phyloP scores from a whole-genome alignment of 2,329 filamentous ascomycete genomes.

The Colletotrichum sp. region DNA sequence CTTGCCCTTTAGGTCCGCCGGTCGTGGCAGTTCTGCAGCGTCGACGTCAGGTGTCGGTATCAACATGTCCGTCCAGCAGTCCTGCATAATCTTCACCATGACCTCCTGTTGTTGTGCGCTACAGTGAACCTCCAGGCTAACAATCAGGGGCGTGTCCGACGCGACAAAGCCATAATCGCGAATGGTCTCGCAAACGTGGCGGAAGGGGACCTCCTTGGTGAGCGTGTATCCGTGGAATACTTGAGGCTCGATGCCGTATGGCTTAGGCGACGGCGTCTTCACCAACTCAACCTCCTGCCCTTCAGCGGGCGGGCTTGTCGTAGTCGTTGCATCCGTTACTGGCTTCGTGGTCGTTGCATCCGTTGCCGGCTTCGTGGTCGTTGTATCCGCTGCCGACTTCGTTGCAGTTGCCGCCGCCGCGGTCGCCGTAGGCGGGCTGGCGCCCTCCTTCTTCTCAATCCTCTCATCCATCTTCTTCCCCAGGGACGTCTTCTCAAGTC shows the following conservation, averaged over 20 bases:
- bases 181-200: constrained; percentile 83
- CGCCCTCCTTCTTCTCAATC: constrained; percentile 26
- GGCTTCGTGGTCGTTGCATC: background rate
- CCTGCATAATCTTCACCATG: constrained; percentile 92
- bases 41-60: constrained; percentile 59
- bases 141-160: constrained; percentile 84
- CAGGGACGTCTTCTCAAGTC: constrained; percentile 54
- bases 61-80: constrained; percentile 79
- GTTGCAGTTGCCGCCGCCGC: background rate
- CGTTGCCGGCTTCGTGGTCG: background rate
- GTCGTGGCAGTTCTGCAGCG: constrained; percentile 64
- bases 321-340: background rate
- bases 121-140: constrained; percentile 93
- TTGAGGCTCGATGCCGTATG: constrained; percentile 66
- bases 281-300: background rate
- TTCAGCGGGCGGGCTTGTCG: background rate
- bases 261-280: constrained; percentile 21
- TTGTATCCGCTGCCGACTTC: background rate
- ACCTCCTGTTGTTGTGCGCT: constrained; percentile 78
- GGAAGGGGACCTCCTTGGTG: constrained; percentile 86
- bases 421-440: background rate
- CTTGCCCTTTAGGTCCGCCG: constrained; percentile 73
- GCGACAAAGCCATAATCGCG: constrained; percentile 77
- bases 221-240: constrained; percentile 90
- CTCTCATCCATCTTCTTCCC: constrained; percentile 45